Evolutionary conservation across 2,329 filamentous ascomycete genomes (phyloP), one percentile per base, ranked within the genome.

Genomic region (Fusarium decemcellulare): DNA sequence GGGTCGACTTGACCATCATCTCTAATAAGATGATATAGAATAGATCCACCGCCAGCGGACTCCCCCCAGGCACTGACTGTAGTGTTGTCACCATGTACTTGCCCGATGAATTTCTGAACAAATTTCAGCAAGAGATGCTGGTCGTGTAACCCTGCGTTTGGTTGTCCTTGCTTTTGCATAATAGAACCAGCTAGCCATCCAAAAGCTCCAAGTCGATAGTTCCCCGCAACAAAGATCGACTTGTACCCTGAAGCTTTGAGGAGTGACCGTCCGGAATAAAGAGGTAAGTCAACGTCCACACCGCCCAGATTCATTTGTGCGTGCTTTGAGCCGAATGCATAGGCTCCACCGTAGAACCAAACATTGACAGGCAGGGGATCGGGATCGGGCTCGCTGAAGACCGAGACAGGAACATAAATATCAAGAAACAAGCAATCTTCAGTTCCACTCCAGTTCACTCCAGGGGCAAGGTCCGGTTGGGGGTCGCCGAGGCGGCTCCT

Each of bases 1-100:
- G 44, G 44, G 6, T 32, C 8, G 5, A 7, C 2, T 5, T 30
- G 3, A 9, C 44, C 44, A 30, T 47, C 10, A 6, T n/a, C 44
- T 47, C 44, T 5, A 6, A 47, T 47, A 29, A 87, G 75, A 54
- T 87, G 85, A 58, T 87, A 84, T 51, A 86, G 68, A 53, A 87
- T 82, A 6, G 83, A 85, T 1, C 82, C 81, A 2, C 83, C 86
- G 2, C 86, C 85, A 0, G 85, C 85, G 9, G 82, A 86, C 67
- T 86, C 82, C 3, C 85, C 86, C 78, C 83, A 83, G 6, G 83
- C 84, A 1, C 82, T 86, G 7, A 87, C 83, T 5, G 76, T 68
- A 5, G 73, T 75, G 6, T 80, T 78, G 61, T 87, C 82, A n/a
- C 86, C 86, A 9, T 83, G 82, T 6, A 87, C 74, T 1, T 82